Percentiles rank a stretch among this genome's conserved stretches.
phyloP scores from a whole-genome alignment of 2,329 filamentous ascomycete species.

The Fusarium veterinarium region DNA sequence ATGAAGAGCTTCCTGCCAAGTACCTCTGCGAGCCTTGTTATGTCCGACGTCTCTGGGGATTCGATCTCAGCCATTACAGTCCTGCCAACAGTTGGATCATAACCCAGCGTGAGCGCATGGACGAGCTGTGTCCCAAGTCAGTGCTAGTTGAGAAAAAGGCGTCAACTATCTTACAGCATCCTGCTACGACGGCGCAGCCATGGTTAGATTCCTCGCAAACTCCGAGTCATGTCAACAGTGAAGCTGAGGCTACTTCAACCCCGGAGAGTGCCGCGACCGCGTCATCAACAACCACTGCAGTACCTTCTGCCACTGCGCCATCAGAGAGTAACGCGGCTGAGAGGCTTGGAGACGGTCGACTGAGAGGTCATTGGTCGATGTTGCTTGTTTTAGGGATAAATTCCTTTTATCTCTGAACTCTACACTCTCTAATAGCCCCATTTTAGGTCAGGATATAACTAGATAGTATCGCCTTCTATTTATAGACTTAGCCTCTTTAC shows the following conservation, averaged over 20 bases:
- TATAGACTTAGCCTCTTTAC: no score
- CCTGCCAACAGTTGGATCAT: background rate
- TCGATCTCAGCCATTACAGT: background rate
- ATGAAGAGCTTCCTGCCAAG: background rate
- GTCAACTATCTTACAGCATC: no score
- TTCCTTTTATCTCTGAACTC: background rate
- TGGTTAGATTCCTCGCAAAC: background rate
- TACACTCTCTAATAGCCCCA: no score
- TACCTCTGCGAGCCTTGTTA: constrained; percentile 14
- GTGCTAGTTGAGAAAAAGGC: background rate
- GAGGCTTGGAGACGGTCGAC: rapidly evolving
- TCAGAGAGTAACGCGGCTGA: background rate
- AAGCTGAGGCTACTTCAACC: background rate
- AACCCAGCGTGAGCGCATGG: background rate
- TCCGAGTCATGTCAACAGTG: rapidly evolving
- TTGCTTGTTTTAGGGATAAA: background rate
- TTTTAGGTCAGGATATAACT: no score
- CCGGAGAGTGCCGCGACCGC: background rate
- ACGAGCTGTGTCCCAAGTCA: background rate
- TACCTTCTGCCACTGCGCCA: background rate
- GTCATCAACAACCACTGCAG: rapidly evolving
- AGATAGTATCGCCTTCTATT: no score
- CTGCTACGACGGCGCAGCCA: background rate
- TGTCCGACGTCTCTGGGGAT: background rate
- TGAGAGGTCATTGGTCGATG: rapidly evolving